Evolutionary conservation across 2,329 filamentous ascomycete genomes (phyloP), one percentile per base, ranked within the genome.

Genomic region (Aspergillus sojae): DNA sequence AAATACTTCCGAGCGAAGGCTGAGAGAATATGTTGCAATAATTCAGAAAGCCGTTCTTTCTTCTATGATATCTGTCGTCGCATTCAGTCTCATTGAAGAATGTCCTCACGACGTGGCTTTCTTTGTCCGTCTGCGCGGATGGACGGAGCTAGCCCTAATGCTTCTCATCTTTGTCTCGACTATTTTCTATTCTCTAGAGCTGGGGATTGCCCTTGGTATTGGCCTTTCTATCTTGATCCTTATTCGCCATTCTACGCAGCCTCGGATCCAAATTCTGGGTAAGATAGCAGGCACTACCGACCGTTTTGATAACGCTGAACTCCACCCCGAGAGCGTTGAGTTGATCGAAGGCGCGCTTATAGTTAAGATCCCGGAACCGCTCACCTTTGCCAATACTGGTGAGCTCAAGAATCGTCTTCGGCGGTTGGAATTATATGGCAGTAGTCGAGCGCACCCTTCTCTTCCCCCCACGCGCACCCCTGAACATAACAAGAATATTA

Each of bases 361-460:
- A 64, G 93, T 98, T 72, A 98, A 98, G 82, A 98, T 99, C 61
- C 94, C 95, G 0, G 95, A 99, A 75, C 95, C 95, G 0, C 82
- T 99, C 57, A 98, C 94, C 0, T 99, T 99, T 76, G 94, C 94
- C 73, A 99, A 99, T 76, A 98, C 95, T 0, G 95, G 94, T 54
- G 92, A 95, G 70, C 82, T 99, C 52, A 96, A 96, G 78, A 90
- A 89, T 58, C 86, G 95, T 4, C 84, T 99, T 12, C 85, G 91
- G 6, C 84, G 95, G 7, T 84, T 99, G 1, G 95, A 98, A 78
- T 85, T 93, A 26, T 97, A 98, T 73, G 95, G 95, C n/a, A 94
- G 93, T 0, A 89, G 84, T 53, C 83, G 86, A 59, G 93, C 92
- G 0, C 95, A 98, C 71, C 95, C 95, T 0, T 94, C 94, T 0